phyloP scores from a whole-genome alignment of 306 rosid species.

The Cicer judaicum region DNA sequence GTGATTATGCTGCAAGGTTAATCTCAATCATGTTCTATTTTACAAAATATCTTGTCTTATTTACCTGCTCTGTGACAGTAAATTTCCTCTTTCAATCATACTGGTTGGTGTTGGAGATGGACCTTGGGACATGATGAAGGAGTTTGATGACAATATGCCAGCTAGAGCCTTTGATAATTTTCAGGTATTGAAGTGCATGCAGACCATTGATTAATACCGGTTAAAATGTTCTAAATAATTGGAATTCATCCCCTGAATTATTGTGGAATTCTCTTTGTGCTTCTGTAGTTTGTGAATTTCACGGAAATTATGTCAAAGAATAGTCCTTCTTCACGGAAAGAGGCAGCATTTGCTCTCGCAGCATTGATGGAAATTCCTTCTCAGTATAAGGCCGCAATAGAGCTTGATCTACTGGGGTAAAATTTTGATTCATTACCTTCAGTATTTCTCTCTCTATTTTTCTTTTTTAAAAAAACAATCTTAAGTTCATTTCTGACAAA shows the following conservation, averaged over 20 bases:
- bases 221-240: conserved; percentile 12
- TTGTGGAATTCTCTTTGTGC: conserved; percentile 35
- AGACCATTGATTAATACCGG: conserved; percentile 7
- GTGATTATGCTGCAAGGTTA: conserved; percentile 49
- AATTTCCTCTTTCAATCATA: conserved; percentile 88
- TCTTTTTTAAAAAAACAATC: not conserved
- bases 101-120: conserved; percentile 99
- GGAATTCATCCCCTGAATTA: conserved; percentile 28
- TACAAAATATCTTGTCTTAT: conserved; percentile 39
- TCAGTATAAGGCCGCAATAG: conserved; percentile 92
- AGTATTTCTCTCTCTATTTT: not conserved
- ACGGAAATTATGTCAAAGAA: conserved; percentile 88
- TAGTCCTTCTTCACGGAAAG: conserved; percentile 65
- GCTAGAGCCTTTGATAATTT: conserved; percentile 88
- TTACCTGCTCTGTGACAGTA: conserved; percentile 56
- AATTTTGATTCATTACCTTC: conserved; percentile 32
- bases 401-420: conserved; percentile 81
- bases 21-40: conserved; percentile 6
- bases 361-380: conserved; percentile 98
- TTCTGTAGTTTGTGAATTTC: conserved; percentile 83
- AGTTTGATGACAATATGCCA: conserved; percentile 94
- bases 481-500: conserved; percentile 33
- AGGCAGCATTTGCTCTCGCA: conserved; percentile 90
- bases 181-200: conserved; percentile 58
- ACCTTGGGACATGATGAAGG: conserved; percentile 98